Conservation (phyloP, 2,329 filamentous ascomycete genomes). For the Elsinoe batatas region DNA sequence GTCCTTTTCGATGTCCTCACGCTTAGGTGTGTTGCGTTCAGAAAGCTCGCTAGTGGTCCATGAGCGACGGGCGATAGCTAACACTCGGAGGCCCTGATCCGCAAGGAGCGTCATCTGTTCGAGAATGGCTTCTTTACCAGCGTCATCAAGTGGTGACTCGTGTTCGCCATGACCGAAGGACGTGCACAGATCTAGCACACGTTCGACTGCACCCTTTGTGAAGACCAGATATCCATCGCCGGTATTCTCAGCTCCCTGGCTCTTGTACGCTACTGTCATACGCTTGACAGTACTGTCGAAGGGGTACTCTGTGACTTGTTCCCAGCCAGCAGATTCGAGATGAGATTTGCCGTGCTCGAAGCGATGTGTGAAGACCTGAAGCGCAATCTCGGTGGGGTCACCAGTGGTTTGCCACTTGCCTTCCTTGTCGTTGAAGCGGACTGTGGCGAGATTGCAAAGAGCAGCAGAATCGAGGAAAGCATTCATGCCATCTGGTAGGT, state of each 20-base stretch:
- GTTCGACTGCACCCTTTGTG: slow-evolving; percentile 43
- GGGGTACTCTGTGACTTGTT: slow-evolving; percentile 22
- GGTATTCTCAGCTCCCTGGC: not conserved
- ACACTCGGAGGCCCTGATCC: slow-evolving; percentile 24
- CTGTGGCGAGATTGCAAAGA: slow-evolving; percentile 54
- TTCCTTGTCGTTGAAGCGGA: slow-evolving; percentile 45
- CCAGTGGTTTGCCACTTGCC: slow-evolving; percentile 53
- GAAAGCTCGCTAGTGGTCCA: slow-evolving; percentile 13
- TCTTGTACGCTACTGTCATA: slow-evolving; percentile 25
- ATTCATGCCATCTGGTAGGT: slow-evolving; percentile 28
- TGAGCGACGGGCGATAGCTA: slow-evolving; percentile 23
- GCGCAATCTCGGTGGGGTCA: slow-evolving; percentile 63
- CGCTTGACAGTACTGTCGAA: slow-evolving; percentile 28
- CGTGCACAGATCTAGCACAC: slow-evolving; percentile 55
- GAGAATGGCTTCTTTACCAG: slow-evolving; percentile 22
- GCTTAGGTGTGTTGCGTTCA: slow-evolving; percentile 11
- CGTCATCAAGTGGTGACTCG: slow-evolving; percentile 21
- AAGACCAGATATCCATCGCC: slow-evolving; percentile 19
- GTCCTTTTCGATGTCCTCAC: slow-evolving; percentile 20
- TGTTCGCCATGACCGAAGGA: slow-evolving; percentile 34
- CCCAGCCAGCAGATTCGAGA: slow-evolving; percentile 17
- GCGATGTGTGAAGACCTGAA: slow-evolving; percentile 61
- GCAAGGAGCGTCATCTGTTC: slow-evolving; percentile 21
- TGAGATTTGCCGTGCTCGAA: slow-evolving; percentile 35
- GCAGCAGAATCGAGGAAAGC: slow-evolving; percentile 49